Base-by-base conservation (phyloP, 163 green algal genomes). In the Coccomyxa subellipsoidea region DNA sequence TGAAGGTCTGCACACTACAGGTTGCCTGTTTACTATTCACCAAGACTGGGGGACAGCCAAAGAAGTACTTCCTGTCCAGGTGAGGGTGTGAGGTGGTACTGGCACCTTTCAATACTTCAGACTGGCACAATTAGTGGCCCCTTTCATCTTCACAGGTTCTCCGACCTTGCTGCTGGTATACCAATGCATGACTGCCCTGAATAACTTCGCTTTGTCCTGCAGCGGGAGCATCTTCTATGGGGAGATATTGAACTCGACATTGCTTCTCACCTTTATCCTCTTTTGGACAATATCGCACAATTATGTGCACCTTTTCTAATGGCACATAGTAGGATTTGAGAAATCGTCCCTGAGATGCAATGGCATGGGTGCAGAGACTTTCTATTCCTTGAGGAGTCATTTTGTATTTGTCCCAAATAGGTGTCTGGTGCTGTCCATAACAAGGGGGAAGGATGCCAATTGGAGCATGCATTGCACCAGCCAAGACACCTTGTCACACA, bases 281-380 rank as follows among this genome's bases (percentile, higher is more conserved):
- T 92, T 92, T 54, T 93, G 90, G 90, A 93, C 90, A 21, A 23
- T 93, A 15, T 78, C 82, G 12, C 84, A 92, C 81, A 93, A 92
- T 73, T 84, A 89, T 36, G 77, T 89, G 4, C 90, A 92, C 66
- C 75, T 93, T 4, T 93, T 92, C 77, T 93, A 59, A 38, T 23
- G 70, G 10, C 70, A 47, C 32, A 53, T 47, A 9, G 32, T 27
- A 10, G 9, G 10, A 77, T n/a, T 77, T 2, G 21, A 21, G 47
- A 59, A 27, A n/a, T n/a, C n/a, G n/a, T n/a, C n/a, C n/a, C n/a
- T n/a, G n/a, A n/a, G n/a, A n/a, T n/a, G n/a, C n/a, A n/a, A n/a
- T n/a, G n/a, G n/a, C n/a, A n/a, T n/a, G n/a, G n/a, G n/a, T n/a
- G n/a, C n/a, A n/a, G n/a, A n/a, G n/a, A n/a, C n/a, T n/a, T n/a